Percentiles rank a stretch among this genome's conserved stretches.
phyloP scores from a whole-genome alignment of 108 stramenopile species.

The Bacterosira constricta region DNA sequence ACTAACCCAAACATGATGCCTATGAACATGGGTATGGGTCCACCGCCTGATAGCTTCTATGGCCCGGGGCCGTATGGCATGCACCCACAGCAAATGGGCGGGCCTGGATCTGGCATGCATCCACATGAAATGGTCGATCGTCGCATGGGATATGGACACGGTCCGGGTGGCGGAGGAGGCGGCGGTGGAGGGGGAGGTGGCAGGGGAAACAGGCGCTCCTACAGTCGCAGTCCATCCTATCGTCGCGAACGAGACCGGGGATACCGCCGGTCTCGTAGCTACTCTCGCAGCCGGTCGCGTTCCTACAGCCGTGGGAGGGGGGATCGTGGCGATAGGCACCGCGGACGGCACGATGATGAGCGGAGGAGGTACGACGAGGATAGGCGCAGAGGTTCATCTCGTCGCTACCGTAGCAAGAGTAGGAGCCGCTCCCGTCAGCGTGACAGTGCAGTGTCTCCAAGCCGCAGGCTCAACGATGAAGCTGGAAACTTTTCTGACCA shows the following conservation, averaged over 20 bases:
- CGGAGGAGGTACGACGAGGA: constrained; percentile 24
- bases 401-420: constrained; percentile 43
- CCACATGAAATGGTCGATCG: constrained; percentile 37
- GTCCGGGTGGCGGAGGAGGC: constrained; percentile 48
- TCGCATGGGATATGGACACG: constrained; percentile 41
- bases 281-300: constrained; percentile 46
- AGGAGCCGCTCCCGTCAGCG: constrained; percentile 35
- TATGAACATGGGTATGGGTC: constrained; percentile 28
- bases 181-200: constrained; percentile 51
- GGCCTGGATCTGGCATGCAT: constrained; percentile 40
- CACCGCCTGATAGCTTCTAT: constrained; percentile 32
- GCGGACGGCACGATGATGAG: constrained; percentile 25
- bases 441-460: constrained; percentile 28
- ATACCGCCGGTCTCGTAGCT: constrained; percentile 49
- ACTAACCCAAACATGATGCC: constrained; percentile 50
- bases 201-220: constrained; percentile 48
- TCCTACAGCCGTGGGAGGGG: constrained; percentile 37
- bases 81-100: constrained; percentile 24
- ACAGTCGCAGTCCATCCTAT: constrained; percentile 70
- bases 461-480: constrained; percentile 28
- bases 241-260: constrained; percentile 51
- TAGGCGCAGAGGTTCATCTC: constrained; percentile 28
- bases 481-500: constrained; percentile 32
- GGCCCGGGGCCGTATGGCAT: constrained; percentile 42
- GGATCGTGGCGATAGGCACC: constrained; percentile 28